These are phyloP conservation scores for Trifolium subterraneum DNA, from an alignment of 306 rosid species.

Conservation along the genomic window DNA sequence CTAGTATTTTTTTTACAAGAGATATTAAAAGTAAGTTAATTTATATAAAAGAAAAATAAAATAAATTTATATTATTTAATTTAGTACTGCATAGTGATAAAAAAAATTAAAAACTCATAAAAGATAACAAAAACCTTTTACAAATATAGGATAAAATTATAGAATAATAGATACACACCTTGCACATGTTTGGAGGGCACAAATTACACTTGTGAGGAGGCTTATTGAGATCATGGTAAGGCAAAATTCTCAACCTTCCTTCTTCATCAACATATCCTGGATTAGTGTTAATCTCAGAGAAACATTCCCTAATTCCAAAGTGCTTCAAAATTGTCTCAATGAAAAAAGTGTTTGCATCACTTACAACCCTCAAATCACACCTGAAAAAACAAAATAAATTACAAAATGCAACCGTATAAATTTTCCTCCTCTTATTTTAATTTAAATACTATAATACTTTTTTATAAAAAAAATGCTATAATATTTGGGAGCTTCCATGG, in stretches of 20 bases:
- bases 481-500: too few species aligned
- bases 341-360: conserved; percentile 78
- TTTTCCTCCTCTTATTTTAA: not conserved
- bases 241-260: conserved; percentile 59
- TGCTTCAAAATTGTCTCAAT: conserved; percentile 74
- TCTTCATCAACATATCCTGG: conserved; percentile 62
- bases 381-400: conserved; percentile 30
- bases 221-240: conserved; percentile 53
- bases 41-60: too few species aligned
- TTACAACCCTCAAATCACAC: conserved; percentile 81
- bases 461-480: too few species aligned
- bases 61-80: too few species aligned
- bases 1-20: too few species aligned
- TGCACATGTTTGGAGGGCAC: conserved; percentile 88
- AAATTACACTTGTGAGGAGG: conserved; percentile 56
- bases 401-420: not conserved
- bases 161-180: conserved; percentile 48
- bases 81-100: too few species aligned
- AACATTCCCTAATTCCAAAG: conserved; percentile 61
- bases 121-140: too few species aligned
- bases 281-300: conserved; percentile 75
- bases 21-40: too few species aligned
- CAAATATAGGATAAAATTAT: too few species aligned
- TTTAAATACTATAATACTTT: not conserved
- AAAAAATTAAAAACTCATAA: not conserved